phyloP scores from a whole-genome alignment of 1,284 basidiomycete species.

The Exobasidium rhododendri region DNA sequence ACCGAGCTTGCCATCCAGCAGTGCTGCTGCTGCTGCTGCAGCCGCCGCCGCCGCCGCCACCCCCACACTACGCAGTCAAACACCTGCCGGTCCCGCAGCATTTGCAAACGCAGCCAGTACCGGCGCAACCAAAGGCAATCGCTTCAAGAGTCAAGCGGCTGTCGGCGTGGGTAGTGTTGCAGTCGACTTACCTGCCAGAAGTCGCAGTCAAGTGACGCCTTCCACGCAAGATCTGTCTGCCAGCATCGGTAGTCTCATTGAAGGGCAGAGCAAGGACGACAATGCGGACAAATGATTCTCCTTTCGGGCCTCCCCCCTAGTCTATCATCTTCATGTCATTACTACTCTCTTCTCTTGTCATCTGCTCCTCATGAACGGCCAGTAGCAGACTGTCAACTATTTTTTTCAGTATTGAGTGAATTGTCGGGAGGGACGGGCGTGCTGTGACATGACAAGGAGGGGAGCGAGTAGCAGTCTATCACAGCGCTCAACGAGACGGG shows the following conservation, averaged over 20 bases:
- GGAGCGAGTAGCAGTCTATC: no score
- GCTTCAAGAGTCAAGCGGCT: conserved; percentile 12
- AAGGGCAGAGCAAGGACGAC: no score
- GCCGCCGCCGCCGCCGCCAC: neutral
- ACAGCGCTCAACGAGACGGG: no score
- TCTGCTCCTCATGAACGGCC: no score
- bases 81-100: neutral
- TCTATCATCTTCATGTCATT: no score
- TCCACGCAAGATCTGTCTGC: neutral
- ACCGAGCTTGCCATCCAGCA: neutral
- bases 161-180: neutral
- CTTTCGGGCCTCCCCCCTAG: no score
- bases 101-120: neutral
- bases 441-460: no score
- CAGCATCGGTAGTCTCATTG: conserved; percentile 4
- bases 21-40: neutral
- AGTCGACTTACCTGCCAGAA: neutral
- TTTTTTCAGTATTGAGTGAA: no score
- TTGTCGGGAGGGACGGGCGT: no score
- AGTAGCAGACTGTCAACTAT: no score
- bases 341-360: no score
- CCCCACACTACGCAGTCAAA: neutral
- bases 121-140: neutral
- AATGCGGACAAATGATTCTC: neutral
- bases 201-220: neutral